Evolutionary conservation across 257 asterid genomes (phyloP), one percentile per base, ranked within the genome.

Genomic region (Leonotis leonurus): DNA sequence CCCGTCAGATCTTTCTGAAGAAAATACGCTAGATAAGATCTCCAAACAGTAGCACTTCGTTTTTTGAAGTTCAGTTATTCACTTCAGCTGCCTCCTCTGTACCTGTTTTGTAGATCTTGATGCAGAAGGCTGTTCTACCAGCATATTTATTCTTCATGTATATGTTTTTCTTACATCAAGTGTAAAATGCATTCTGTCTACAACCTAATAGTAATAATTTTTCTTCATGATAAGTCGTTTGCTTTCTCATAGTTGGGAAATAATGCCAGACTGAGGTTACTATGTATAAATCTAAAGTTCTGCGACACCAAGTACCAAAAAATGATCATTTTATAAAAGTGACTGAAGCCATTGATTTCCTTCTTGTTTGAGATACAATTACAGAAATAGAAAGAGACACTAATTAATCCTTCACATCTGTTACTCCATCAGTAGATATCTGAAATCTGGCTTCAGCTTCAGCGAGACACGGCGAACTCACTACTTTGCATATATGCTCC

Each of bases 371-470:
- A n/a, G n/a, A n/a, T n/a, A n/a, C n/a, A n/a, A n/a, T n/a, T n/a
- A n/a, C n/a, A n/a, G n/a, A n/a, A n/a, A n/a, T n/a, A n/a, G n/a
- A n/a, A n/a, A n/a, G n/a, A n/a, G n/a, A n/a, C n/a, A n/a, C n/a
- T n/a, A 49, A 78, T 78, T 11, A 89, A 64, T 92, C 97, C 76
- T 92, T 92, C 14, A 73, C 91, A 80, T 92, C 96, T 7, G 86
- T 71, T 24, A 92, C 95, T 17, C 97, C 97, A 45, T 88, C 98
- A 4, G 76, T 56, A 36, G 95, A 73, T 29, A 92, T 86, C 67
- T 80, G 96, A 86, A 92, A 89, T 64, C 99, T 83, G 39, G 97
- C 99, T 74, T 92, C 97, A 59, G 96, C 96, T 79, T 92, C 99
- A 21, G 97, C 85, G 65, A 92, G 71, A 70, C 99, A 92, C 2